Evolutionary conservation across 176 grass and related monocot species (phyloP).

Genomic region (Bonia amplexicaulis): DNA sequence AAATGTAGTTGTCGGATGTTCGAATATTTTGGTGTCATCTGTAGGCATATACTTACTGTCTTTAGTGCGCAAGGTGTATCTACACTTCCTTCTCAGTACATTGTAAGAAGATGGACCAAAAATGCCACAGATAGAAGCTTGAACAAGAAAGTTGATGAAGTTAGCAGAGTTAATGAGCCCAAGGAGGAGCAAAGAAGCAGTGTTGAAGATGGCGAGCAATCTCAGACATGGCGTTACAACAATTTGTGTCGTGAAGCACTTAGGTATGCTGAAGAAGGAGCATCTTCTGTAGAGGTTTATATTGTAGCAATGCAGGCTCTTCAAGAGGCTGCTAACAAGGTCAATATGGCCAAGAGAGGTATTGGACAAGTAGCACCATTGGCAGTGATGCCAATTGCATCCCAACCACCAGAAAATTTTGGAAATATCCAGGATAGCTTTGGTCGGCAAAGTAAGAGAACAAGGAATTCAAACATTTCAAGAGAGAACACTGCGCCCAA

Average conservation of each 20-base stretch:
- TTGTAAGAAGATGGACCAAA: conserved; percentile 54
- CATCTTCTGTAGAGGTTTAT: conserved; percentile 54
- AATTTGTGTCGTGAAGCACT: conserved; percentile 51
- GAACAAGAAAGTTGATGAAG: conserved; percentile 26
- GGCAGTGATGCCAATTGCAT: conserved; percentile 54
- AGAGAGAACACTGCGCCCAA: conserved; percentile 25
- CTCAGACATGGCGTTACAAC: conserved; percentile 52
- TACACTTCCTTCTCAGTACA: conserved; percentile 45
- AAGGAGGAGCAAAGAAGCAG: conserved; percentile 45
- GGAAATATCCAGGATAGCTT: conserved; percentile 26
- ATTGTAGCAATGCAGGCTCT: conserved; percentile 58
- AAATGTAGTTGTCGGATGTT: conserved; percentile 54
- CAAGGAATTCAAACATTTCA: conserved; percentile 40
- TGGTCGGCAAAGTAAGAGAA: conserved; percentile 43
- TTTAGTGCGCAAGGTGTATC: conserved; percentile 35
- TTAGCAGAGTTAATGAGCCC: conserved; percentile 24
- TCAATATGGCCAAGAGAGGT: conserved; percentile 55
- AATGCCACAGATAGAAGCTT: conserved; percentile 39
- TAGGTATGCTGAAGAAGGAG: conserved; percentile 59
- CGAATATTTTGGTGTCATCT: conserved; percentile 48
- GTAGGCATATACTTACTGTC: conserved; percentile 48
- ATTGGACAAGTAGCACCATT: conserved; percentile 44
- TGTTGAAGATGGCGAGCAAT: conserved; percentile 39
- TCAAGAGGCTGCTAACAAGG: conserved; percentile 59
- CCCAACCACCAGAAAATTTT: conserved; percentile 36